phyloP scores from a whole-genome alignment of 2,329 filamentous ascomycete genomes.

The Sporothrix luriei region DNA sequence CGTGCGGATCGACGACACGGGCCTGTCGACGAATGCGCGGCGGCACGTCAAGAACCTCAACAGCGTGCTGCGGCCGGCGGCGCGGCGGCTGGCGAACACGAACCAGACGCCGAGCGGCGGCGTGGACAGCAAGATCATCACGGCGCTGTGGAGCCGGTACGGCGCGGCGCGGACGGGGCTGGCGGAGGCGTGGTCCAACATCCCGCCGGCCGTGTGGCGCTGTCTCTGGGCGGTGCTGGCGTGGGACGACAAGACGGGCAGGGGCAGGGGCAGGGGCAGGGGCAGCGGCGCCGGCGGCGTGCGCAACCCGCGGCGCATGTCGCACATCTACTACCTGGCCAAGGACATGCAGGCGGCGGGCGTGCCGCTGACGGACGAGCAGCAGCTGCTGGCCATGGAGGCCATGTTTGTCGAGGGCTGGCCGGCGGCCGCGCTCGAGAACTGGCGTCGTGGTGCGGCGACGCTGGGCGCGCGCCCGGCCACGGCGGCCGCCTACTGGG shows the following conservation, averaged over 20 bases:
- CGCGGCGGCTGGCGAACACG: conserved; percentile 45
- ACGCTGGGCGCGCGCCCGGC: conserved; percentile 55
- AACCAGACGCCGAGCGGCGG: conserved; percentile 22
- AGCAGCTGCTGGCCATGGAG: conserved; percentile 69
- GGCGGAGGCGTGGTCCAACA: conserved; percentile 51
- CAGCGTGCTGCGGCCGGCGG: conserved; percentile 39
- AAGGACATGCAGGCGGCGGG: conserved; percentile 67
- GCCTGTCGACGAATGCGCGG: conserved; percentile 36
- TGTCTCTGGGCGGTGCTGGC: conserved; percentile 66
- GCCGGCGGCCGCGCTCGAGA: conserved; percentile 60
- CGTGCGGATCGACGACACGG: conserved; percentile 35
- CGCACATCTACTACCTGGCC: conserved; percentile 63
- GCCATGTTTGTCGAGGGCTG: conserved; percentile 66
- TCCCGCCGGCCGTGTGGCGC: conserved; percentile 65
- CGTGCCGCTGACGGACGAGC: conserved; percentile 56
- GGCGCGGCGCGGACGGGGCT: conserved; percentile 51
- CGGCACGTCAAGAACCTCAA: conserved; percentile 40
- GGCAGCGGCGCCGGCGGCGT: not conserved
- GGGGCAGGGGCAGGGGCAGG: too few relatives aligned
- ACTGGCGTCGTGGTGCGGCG: conserved; percentile 62
- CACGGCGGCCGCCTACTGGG: conserved; percentile 60
- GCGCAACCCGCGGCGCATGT: conserved; percentile 57
- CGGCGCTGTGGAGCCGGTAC: conserved; percentile 54
- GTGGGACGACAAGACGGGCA: conserved; percentile 40
- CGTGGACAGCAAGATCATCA: conserved; percentile 37